Base-by-base conservation (phyloP, 768 basidiomycete genomes). In the Suillus occidentalis region DNA sequence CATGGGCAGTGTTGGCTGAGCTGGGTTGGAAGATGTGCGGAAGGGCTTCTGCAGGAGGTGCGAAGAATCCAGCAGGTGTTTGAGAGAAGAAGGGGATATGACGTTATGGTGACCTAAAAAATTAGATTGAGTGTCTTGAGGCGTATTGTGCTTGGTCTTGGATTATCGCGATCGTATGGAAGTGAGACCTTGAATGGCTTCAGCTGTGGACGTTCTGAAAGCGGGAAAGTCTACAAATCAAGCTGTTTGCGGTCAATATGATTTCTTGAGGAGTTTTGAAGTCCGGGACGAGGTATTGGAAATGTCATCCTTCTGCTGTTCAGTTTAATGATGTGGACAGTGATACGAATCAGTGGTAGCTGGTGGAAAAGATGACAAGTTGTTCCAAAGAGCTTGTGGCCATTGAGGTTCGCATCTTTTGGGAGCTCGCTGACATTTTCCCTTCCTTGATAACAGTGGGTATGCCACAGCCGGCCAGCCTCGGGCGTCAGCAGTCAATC, bases 41-140 rank as follows among this genome's bases (percentile, higher is more conserved):
- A 49, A 69, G 64, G 40, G 34, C 60, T 13, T 55, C 6, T 9
- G 62, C 65, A 1, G 70, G 69, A 5, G 67, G 66, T 3, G 60
- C 28, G 39, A 49, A 40, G 74, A 72, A 37, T 14, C 73, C 73
- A 67, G 76, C 69, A 73, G 74, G 62, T 47, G 55, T 52, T 43
- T 66, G 61, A 10, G 42, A 14, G 39, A 53, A 56, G 20, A 55
- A 68, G n/a, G 70, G 43, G 47, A 69, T 20, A 42, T 66, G 73
- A 57, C 66, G 59, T 20, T 43, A 53, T 28, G 65, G 67, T 10
- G 52, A 53, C 20, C 65, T 67, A n/a, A 10, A 60, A 59, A 36
- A 69, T 65, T 36, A 9, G 61, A 5, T 7, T 28, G 16, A 28
- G 25, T 42, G 18, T 60, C 18, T 57, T 61, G 31, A 59, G 10